Conservation (phyloP, 2,329 filamentous ascomycete genomes). For the Trichophyton mentagrophytes region DNA sequence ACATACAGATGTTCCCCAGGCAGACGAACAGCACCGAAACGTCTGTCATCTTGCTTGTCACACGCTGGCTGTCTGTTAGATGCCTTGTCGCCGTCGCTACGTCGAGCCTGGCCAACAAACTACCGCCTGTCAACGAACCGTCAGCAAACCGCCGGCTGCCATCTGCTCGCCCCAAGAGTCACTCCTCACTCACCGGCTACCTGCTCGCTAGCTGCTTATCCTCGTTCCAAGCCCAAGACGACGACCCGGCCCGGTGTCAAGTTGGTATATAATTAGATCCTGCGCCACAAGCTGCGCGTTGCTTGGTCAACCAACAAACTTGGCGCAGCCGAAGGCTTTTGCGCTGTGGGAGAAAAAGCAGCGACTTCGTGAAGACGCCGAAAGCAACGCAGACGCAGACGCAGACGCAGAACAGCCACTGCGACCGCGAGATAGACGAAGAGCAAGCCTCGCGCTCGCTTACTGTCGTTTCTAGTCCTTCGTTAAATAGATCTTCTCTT, state of each 20-base stretch:
- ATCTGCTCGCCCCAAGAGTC: no score
- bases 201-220: background rate
- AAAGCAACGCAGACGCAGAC: background rate
- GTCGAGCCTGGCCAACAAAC: no score
- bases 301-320: background rate
- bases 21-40: slow-evolving; percentile 86
- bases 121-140: no score
- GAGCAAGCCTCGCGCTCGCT: background rate
- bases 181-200: no score
- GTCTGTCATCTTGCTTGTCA: background rate
- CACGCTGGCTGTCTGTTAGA: no score
- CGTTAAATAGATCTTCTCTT: background rate
- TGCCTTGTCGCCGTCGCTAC: no score
- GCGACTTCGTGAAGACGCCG: no score
- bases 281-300: background rate
- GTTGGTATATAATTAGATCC: background rate
- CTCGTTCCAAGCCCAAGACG: background rate
- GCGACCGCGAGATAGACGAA: background rate
- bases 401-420: background rate
- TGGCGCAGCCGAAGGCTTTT: background rate
- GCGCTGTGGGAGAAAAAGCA: no score
- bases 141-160: no score
- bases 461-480: background rate
- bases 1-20: slow-evolving; percentile 80
- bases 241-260: background rate